Evolutionary conservation across 2,329 filamentous ascomycete genomes (phyloP).

Genomic region (Ceratocystis destructans): DNA sequence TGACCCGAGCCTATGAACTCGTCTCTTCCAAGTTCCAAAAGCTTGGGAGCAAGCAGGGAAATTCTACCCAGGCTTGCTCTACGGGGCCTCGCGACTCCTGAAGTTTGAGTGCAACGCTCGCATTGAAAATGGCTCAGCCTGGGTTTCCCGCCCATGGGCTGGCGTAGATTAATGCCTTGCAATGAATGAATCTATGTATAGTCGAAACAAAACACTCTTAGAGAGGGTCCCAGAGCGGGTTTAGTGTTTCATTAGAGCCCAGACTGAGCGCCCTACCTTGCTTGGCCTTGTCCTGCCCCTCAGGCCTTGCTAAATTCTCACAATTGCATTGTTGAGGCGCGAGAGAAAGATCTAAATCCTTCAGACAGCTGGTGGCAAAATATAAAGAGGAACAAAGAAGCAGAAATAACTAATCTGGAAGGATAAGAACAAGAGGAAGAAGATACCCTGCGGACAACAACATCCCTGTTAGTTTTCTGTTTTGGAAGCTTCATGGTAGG

Average conservation of each 20-base stretch:
- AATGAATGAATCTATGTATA: not conserved
- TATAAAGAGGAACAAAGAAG: not conserved
- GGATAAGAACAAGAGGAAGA: not conserved
- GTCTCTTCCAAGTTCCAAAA: not conserved
- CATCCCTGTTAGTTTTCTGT: not conserved
- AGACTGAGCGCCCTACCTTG: not conserved
- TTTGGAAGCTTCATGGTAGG: not conserved
- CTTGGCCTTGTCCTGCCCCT: not conserved
- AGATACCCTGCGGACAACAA: not conserved
- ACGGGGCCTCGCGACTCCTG: not conserved
- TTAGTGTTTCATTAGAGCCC: not conserved
- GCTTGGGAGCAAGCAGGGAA: not conserved
- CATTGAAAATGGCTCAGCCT: not conserved
- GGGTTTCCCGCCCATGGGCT: not conserved
- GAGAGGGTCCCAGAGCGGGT: not conserved
- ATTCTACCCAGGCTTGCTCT: not conserved
- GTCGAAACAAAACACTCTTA: constrained; percentile 1
- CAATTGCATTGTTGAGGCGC: not conserved
- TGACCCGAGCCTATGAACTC: not conserved
- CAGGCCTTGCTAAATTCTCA: not conserved
- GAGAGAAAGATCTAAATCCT: not conserved
- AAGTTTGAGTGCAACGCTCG: not conserved
- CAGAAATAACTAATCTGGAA: not conserved
- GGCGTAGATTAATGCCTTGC: not conserved
- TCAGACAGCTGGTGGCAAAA: not conserved